These are phyloP conservation scores for Wickerhamomyces sp. DNA, from an alignment of 1,139 yeast species.

Conservation along the genomic window DNA sequence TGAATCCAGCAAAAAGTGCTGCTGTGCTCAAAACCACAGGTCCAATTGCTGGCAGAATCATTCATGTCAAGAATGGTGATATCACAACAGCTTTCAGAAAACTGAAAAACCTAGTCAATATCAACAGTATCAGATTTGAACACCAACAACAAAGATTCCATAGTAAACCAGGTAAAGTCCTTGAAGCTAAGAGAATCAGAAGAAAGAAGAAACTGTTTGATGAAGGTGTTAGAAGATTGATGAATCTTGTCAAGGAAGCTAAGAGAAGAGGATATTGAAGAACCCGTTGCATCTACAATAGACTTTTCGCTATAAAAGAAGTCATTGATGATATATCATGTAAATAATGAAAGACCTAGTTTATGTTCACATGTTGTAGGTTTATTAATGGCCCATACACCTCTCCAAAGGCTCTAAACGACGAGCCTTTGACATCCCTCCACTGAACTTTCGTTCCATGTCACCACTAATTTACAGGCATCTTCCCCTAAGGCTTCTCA, in stretches of 20 bases:
- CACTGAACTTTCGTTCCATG: too few relatives aligned
- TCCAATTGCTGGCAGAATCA: conserved; percentile 43
- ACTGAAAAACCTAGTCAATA: conserved; percentile 29
- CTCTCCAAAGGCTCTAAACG: too few relatives aligned
- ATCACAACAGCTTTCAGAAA: conserved; percentile 31
- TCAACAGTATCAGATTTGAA: conserved; percentile 34
- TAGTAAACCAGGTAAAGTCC: conserved; percentile 43
- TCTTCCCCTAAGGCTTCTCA: too few relatives aligned
- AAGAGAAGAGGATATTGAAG: conserved; percentile 46
- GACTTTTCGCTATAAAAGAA: background rate
- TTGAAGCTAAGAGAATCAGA: conserved; percentile 36
- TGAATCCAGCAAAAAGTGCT: conserved; percentile 14
- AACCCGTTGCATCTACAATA: too few relatives aligned
- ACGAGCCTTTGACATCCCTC: too few relatives aligned
- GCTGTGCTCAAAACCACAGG: conserved; percentile 30
- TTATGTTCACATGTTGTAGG: background rate
- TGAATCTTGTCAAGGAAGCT: conserved; percentile 44
- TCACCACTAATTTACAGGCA: too few relatives aligned
- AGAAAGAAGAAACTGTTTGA: conserved; percentile 43
- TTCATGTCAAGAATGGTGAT: conserved; percentile 33
- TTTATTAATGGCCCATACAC: too few relatives aligned
- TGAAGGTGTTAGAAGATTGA: conserved; percentile 42
- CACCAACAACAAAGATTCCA: conserved; percentile 38
- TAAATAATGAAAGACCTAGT: background rate
- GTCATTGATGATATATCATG: background rate